A percentile compares a stretch with the other conserved stretches of the same genome.
These are phyloP conservation scores for Stephanodiscus minutulus DNA, from an alignment of 108 stramenopile genomes.

Conservation along the genomic window DNA sequence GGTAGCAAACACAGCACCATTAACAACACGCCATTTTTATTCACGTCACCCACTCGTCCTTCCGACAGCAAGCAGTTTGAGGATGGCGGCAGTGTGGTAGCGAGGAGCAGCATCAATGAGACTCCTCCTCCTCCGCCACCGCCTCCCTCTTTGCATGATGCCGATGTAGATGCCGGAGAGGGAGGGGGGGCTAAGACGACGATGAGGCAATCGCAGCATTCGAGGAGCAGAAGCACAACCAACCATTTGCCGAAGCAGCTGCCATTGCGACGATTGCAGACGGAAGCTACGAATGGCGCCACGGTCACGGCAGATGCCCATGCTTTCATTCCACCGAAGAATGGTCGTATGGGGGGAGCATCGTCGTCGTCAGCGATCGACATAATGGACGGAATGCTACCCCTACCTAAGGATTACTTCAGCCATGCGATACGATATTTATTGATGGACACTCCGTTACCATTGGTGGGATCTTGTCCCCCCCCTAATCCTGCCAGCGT, in stretches of 20 bases:
- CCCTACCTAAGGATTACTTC: slow-evolving; percentile 16
- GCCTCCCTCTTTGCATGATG: not conserved
- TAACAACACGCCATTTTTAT: not conserved
- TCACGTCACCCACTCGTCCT: slow-evolving; percentile 2
- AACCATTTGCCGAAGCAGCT: not conserved
- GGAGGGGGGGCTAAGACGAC: not conserved
- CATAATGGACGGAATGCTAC: slow-evolving; percentile 1
- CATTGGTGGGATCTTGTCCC: slow-evolving; percentile 5
- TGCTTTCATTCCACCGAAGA: not conserved
- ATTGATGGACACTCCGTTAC: slow-evolving; percentile 22
- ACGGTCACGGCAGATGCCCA: not conserved
- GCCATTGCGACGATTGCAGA: not conserved
- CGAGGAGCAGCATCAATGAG: not conserved
- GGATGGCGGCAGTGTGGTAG: not conserved
- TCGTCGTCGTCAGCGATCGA: not conserved
- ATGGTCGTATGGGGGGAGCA: not conserved
- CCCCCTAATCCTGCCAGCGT: not conserved
- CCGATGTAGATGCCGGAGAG: not conserved
- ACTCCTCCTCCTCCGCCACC: not conserved
- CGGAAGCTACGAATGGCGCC: not conserved
- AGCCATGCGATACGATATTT: slow-evolving; percentile 11
- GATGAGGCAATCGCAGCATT: not conserved
- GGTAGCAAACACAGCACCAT: not conserved
- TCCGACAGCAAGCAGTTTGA: not conserved
- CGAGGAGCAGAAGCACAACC: too few relatives aligned